Conservation (phyloP, 139 green algal species). For the Micractinium conductrix region DNA sequence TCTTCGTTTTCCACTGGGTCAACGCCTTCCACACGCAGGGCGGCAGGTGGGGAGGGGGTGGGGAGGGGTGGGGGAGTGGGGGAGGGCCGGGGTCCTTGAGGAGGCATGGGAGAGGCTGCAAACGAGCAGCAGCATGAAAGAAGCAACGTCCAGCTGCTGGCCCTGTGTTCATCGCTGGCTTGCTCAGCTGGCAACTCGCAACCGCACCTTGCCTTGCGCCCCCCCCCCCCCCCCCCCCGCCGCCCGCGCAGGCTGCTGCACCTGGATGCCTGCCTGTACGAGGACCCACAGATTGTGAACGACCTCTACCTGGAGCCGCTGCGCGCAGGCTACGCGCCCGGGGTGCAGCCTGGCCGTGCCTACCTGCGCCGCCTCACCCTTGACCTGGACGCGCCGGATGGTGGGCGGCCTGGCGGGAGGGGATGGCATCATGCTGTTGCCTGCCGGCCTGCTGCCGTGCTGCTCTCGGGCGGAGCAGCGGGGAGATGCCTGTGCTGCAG, state of each 20-base stretch:
- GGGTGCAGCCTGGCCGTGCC: background rate
- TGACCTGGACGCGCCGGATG: slow-evolving; percentile 30
- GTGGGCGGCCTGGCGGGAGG: too few relatives aligned
- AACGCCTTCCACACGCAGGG: slow-evolving; percentile 68
- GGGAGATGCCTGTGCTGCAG: background rate
- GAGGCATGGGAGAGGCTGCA: background rate
- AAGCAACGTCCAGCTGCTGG: too few relatives aligned
- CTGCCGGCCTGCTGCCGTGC: background rate
- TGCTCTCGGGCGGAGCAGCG: too few relatives aligned
- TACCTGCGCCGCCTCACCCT: slow-evolving; percentile 30
- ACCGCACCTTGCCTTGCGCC: background rate
- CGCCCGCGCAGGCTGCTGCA: slow-evolving; percentile 40
- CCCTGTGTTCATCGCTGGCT: too few relatives aligned
- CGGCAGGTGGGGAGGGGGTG: background rate
- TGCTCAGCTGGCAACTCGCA: background rate
- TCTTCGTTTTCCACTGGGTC: slow-evolving; percentile 80
- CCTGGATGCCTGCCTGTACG: slow-evolving; percentile 71
- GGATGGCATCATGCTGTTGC: background rate
- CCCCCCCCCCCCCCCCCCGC: background rate
- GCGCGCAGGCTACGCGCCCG: background rate
- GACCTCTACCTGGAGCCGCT: slow-evolving; percentile 41
- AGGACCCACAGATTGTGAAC: slow-evolving; percentile 62
- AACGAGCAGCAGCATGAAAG: too few relatives aligned
- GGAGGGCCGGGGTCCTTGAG: too few relatives aligned
- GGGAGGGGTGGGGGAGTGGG: too few relatives aligned